A percentile compares a stretch with the other conserved stretches of the same genome.
Evolutionary conservation across 2,329 filamentous ascomycete genomes (phyloP).

Genomic region (Colletotrichum melonis): DNA sequence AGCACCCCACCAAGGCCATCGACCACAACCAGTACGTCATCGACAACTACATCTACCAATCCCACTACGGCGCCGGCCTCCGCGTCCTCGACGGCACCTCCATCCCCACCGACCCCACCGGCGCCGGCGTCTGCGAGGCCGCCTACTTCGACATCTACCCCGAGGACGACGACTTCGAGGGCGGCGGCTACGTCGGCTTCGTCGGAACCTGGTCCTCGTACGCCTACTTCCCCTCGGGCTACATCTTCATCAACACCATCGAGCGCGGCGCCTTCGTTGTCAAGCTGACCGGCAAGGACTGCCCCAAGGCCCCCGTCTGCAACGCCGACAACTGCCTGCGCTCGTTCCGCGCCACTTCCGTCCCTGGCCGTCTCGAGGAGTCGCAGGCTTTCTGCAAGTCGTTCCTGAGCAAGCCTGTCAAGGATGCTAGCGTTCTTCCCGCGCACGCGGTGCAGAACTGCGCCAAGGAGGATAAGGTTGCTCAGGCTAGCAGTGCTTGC

Average conservation of each 20-base stretch:
- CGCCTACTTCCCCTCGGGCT: slow-evolving; percentile 59
- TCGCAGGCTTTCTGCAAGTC: slow-evolving; percentile 47
- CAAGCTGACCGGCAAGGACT: slow-evolving; percentile 46
- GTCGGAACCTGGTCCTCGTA: slow-evolving; percentile 61
- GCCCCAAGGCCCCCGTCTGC: slow-evolving; percentile 40
- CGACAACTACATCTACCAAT: slow-evolving; percentile 58
- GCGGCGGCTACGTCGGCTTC: slow-evolving; percentile 53
- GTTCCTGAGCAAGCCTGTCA: slow-evolving; percentile 35
- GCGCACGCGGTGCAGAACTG: slow-evolving; percentile 38
- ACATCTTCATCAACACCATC: slow-evolving; percentile 63
- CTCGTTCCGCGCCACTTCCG: slow-evolving; percentile 47
- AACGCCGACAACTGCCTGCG: slow-evolving; percentile 51
- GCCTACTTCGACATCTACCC: slow-evolving; percentile 64
- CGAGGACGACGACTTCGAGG: slow-evolving; percentile 56
- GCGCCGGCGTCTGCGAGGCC: slow-evolving; percentile 56
- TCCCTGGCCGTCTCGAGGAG: slow-evolving; percentile 45
- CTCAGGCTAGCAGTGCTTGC: slow-evolving; percentile 39
- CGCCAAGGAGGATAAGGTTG: slow-evolving; percentile 37
- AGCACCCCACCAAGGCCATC: slow-evolving; percentile 52
- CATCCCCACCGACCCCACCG: slow-evolving; percentile 54
- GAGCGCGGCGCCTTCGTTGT: slow-evolving; percentile 62
- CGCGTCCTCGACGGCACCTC: slow-evolving; percentile 51
- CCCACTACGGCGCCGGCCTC: slow-evolving; percentile 63
- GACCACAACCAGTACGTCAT: slow-evolving; percentile 63
- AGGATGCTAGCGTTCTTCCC: slow-evolving; percentile 37